Base-by-base conservation (phyloP, 202 grass and related monocot genomes). In the Cymbopogon flexuosus region DNA sequence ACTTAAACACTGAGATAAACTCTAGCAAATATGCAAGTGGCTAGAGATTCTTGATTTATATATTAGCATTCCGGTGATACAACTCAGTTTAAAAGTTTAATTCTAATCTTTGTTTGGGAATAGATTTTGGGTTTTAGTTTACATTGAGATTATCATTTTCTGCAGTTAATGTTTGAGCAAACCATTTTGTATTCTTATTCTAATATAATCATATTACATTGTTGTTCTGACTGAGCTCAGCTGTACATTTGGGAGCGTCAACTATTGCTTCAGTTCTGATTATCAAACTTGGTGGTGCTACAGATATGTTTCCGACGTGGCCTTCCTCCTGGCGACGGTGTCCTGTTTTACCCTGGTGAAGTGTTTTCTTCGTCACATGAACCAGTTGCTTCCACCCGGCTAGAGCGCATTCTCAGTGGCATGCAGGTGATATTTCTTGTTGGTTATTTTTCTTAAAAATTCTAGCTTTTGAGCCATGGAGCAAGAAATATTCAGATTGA, bases 341-440 rank as follows among this genome's bases (percentile, higher is more conserved):
- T 98, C 57, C 65, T 98, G 18, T 98, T 98, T 65, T 98, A 98
- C 84, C 96, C 96, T 59, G 90, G 96, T 62, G 90, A 98, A 90
- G 92, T 95, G 19, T 98, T 95, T 80, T 98, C 96, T 80, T 86
- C 88, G 0, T 95, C 96, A 67, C 78, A 86, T 72, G 96, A 98
- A 76, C 96, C 92, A 78, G 88, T 95, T 79, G 96, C 92, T 12
- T 98, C 96, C 65, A 81, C 82, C 62, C 87, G 90, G 59, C 87
- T 98, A 62, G 96, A 98, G 67, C 90, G 88, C n/a, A 88, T 90
- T 86, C 92, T 98, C 83, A 93, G 90, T 85, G 92, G 96, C 82
- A 94, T 98, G 96, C 96, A 98, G 92, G 92, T 95, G 86, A 81
- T 62, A 68, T 14, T 42, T 81, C 72, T 42, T 81, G 42, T 27